These are phyloP conservation scores for Gardenia jasminoides DNA, from an alignment of 257 asterid genomes.

Conservation along the genomic window DNA sequence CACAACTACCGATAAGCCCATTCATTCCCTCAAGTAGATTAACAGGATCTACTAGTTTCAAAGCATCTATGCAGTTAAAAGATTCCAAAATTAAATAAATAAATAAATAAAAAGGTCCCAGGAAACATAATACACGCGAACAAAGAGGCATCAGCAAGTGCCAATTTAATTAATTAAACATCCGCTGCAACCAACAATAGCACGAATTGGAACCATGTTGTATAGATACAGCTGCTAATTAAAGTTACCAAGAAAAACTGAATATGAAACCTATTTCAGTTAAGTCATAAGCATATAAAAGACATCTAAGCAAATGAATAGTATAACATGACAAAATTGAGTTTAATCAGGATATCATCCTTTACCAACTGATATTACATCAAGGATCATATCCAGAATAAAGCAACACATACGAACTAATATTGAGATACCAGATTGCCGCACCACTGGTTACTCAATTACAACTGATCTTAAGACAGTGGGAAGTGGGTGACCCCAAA, in stretches of 20 bases:
- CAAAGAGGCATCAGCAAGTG: neutral
- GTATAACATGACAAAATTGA: too few species aligned
- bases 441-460: neutral
- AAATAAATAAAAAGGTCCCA: neutral
- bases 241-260: neutral
- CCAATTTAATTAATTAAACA: neutral
- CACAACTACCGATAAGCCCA: neutral
- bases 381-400: conserved; percentile 5
- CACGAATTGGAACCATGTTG: neutral
- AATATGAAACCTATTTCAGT: neutral
- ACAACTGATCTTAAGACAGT: neutral
- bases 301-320: neutral
- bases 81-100: too few species aligned
- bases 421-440: neutral
- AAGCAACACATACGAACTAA: neutral
- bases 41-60: neutral
- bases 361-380: too few species aligned
- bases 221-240: too few species aligned
- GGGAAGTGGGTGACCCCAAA: neutral
- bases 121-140: too few species aligned
- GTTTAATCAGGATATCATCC: neutral
- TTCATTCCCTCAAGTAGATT: neutral
- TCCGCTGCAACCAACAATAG: neutral
- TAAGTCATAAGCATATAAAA: neutral
- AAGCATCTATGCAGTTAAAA: neutral